Evolutionary conservation across 257 asterid genomes (phyloP), one percentile per base, ranked within the genome.

Genomic region (Apocynum venetum): DNA sequence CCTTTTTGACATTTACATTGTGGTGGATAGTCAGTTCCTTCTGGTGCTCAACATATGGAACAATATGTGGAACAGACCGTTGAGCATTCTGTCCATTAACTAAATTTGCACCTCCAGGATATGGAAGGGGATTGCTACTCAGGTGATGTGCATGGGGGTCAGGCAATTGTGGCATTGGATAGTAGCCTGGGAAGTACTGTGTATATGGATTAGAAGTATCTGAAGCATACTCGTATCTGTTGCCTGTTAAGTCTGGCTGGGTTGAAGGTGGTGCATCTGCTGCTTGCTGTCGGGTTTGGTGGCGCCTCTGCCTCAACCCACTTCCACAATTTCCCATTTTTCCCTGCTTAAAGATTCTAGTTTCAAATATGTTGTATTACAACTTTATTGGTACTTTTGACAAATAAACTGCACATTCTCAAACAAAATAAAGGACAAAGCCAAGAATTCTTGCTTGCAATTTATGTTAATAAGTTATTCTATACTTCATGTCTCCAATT

Each of bases 1-100:
- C 97, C 89, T 93, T 93, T 88, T 93, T 91, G 86, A 93, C 67
- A 86, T 93, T 93, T 60, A 93, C 95, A 80, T 91, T 97, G 46
- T 90, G 91, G 60, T 94, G 80, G 56, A 93, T 91, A 47, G 98
- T 93, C 25, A 91, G 92, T 74, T 97, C 96, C 80, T 93, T 91
- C 87, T 93, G 98, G 72, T 93, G 98, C 87, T 93, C 98, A 77
- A 93, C 93, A 55, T 86, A 91, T 2, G 93, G 85, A 25, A 89
- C 83, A 35, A 69, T 36, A 47, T 66, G n/a, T 4, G 69, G 69
- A 35, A 38, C 48, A 40, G 48, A 15, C 51, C 8, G 51, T 1
- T 40, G 49, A 66, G 49, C 71, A 66, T 17, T 40, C 71, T 6
- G 71, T 2, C 49, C 35, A 40, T 66, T 13, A 9, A 31, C 25